Conservation (phyloP, 2,329 filamentous ascomycete species). For the Myriosclerotinia scirpicola region DNA sequence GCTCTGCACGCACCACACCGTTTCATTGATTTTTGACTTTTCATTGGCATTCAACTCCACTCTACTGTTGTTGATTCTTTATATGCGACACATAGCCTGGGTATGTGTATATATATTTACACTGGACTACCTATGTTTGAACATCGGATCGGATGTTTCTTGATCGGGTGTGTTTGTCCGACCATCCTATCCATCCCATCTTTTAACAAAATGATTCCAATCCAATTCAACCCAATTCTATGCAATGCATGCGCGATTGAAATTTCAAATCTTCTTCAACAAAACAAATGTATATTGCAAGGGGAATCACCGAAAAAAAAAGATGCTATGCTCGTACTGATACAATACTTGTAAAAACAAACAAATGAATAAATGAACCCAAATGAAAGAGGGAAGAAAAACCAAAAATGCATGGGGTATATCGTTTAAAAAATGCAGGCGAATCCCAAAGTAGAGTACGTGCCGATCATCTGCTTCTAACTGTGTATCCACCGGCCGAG, state of each 20-base stretch:
- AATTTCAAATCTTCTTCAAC: slow-evolving; percentile 8
- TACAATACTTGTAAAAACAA: background rate
- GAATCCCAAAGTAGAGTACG: slow-evolving; percentile 15
- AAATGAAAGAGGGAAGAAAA: background rate
- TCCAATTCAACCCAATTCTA: background rate
- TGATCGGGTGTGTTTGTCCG: background rate
- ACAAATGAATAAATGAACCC: background rate
- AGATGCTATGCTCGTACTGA: background rate
- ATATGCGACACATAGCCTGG: background rate
- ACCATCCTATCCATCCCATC: background rate
- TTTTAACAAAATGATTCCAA: background rate
- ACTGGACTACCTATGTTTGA: no score
- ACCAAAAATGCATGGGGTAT: slow-evolving; percentile 17
- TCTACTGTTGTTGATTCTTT: background rate
- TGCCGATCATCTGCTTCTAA: slow-evolving; percentile 15
- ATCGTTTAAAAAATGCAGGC: slow-evolving; percentile 20
- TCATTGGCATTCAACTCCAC: background rate
- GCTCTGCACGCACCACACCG: background rate
- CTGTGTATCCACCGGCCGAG: slow-evolving; percentile 9
- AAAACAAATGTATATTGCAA: background rate
- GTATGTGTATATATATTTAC: background rate
- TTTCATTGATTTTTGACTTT: background rate
- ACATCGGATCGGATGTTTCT: background rate
- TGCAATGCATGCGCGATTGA: slow-evolving; percentile 1
- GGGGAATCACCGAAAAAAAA: background rate